Base-by-base conservation (phyloP, 2,329 filamentous ascomycete genomes). In the Graphiopsis chlorocephala region DNA sequence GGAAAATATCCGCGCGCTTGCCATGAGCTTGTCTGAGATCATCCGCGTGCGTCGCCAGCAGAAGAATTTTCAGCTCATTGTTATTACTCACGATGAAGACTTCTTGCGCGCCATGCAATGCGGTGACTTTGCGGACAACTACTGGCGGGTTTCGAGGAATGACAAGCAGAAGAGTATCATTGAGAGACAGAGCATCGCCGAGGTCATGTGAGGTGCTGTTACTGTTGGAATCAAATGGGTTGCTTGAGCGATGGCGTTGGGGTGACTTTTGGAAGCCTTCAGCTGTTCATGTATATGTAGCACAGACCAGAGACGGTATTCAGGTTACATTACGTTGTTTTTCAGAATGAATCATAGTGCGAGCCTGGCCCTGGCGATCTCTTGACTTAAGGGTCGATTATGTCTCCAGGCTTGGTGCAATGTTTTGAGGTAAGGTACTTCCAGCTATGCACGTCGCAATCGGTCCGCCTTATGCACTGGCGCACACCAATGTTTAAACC, bases 31-130 rank as follows among this genome's bases (percentile, higher is more conserved):
- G 72, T 90, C 95, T 73, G 86, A 89, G 72, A 97, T 99, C 74
- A 98, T 99, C 79, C 85, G 90, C 72, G 81, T 88, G 17, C 88
- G 96, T 8, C 87, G 90, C 76, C 87, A 89, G 67, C 95, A 99
- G 83, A 86, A 88, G 64, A 99, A 99, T 77, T 97, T 99, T 78
- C 96, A 99, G 82, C 86, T 99, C 64, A 95, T 99, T 74, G 92
- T 99, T 73, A 99, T 99, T 77, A 99, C 95, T 4, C 95, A 99
- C 82, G 95, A 99, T 79, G 96, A 98, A 80, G 92, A 97, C 73
- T 99, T 99, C 73, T 75, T 99, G 74, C 86, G 90, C 63, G 88
- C 93, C 74, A 99, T 99, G 95, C 89, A 93, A 70, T 97, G 93
- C 76, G 89, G 88, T 26, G 94, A 99, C 70, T 98, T 96, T 75